Evolutionary conservation across 345 rosid species (phyloP).

Genomic region (Kandelia obovata): DNA sequence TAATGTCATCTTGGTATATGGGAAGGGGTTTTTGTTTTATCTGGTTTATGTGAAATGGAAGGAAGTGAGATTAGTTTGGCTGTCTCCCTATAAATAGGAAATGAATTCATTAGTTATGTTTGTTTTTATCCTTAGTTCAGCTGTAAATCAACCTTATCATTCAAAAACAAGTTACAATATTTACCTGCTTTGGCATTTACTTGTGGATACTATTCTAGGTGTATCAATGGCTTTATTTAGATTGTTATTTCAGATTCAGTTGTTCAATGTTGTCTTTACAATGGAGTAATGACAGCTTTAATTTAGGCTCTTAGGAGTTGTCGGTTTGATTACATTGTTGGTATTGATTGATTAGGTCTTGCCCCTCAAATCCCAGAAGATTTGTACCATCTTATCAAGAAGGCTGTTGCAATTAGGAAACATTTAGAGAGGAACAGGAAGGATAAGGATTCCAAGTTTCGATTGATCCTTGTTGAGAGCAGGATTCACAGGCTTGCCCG

Average conservation of each 20-base stretch:
- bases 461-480: conserved; percentile 90
- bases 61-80: not conserved
- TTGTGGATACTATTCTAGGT: too few relatives aligned
- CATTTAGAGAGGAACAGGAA: conserved; percentile 97
- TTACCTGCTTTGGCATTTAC: too few relatives aligned
- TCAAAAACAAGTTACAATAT: too few relatives aligned
- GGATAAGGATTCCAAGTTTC: conserved; percentile 88
- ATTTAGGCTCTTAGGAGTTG: too few relatives aligned
- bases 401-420: conserved; percentile 84
- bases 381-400: conserved; percentile 83
- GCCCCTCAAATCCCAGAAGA: conserved; percentile 95
- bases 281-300: too few relatives aligned
- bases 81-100: not conserved
- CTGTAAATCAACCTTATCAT: not conserved
- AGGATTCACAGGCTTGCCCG: conserved; percentile 92
- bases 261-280: too few relatives aligned
- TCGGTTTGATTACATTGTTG: not conserved
- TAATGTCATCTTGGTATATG: not conserved
- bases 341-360: conserved; percentile 37
- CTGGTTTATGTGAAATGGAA: not conserved
- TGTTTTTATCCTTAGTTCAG: not conserved
- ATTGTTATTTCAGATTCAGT: too few relatives aligned
- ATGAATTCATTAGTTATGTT: not conserved
- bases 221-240: too few relatives aligned
- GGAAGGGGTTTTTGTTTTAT: not conserved